Evolutionary conservation across 805 yeast genomes (phyloP), one percentile per base, ranked within the genome.

Genomic region (Tetrapisispora namnaoensis): DNA sequence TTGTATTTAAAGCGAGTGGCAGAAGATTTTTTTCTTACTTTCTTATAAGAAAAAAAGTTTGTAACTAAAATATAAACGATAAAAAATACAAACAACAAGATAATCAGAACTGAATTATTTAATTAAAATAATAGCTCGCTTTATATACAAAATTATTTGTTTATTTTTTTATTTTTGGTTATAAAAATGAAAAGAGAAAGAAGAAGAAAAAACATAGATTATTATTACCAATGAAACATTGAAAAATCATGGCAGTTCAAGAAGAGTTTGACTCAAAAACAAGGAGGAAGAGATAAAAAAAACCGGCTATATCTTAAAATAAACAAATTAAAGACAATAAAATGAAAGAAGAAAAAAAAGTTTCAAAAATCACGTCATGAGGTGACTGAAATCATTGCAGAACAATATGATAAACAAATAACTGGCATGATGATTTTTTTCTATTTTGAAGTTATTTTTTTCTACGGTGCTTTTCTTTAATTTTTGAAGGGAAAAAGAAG

Each of bases 1-100:
- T 40, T 37, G 38, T 49, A 42, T 47, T 47, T 45, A 49, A 56
- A 60, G 65, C 62, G 63, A 61, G 53, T 51, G 63, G 57, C 62
- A 56, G 62, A 53, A 54, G 58, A 56, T 47, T 54, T 42, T 50
- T 57, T 59, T 58, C 56, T 53, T 60, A 53, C 28, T 24, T 24
- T 24, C 8, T 8, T 24, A 8, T 24, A 24, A 24, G 28, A 30
- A 28, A 44, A 42, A 30, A 42, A 36, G n/a, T n/a, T 2, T 18
- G 22, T 22, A 22, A 38, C 2, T 22, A 39, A 13, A n/a, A 21
- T n/a, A 37, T n/a, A 32, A 27, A 42, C 10, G 44, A 37, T 14
- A 18, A 41, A 41, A 28, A 7, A 41, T 3, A 17, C 2, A 28
- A n/a, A 30, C 16, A 37, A 21, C 14, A 28, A 10, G 18, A 30